These are phyloP conservation scores for Gnomoniopsis smithogilvyi DNA, from an alignment of 2,329 filamentous ascomycete species.

Conservation along the genomic window DNA sequence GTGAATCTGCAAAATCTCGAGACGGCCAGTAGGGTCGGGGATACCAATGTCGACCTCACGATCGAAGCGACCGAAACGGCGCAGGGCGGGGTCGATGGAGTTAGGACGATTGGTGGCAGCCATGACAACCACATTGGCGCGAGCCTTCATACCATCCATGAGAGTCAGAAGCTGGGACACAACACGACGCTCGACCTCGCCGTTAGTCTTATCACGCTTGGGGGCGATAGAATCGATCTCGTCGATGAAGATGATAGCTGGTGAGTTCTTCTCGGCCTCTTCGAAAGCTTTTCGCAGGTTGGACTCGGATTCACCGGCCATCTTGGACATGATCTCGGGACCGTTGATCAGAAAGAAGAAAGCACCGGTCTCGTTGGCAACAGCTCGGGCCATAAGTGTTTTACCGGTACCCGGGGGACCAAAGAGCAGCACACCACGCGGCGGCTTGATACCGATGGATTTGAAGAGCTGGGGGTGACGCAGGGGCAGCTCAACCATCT, in stretches of 20 bases:
- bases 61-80: slow-evolving; percentile 97
- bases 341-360: slow-evolving; percentile 99
- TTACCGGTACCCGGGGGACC: slow-evolving; percentile 99
- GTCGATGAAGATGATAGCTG: slow-evolving; percentile 99
- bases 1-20: slow-evolving; percentile 98
- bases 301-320: slow-evolving; percentile 98
- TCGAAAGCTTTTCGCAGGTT: slow-evolving; percentile 99
- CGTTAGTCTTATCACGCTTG: slow-evolving; percentile 99
- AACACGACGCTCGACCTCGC: slow-evolving; percentile 96
- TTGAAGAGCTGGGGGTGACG: slow-evolving; percentile 99
- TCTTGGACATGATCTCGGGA: slow-evolving; percentile 99
- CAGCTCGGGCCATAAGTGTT: slow-evolving; percentile 97
- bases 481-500: slow-evolving; percentile 95
- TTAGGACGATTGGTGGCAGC: slow-evolving; percentile 98
- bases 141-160: slow-evolving; percentile 99
- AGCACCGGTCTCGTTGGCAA: slow-evolving; percentile 97
- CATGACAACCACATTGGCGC: slow-evolving; percentile 98
- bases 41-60: slow-evolving; percentile 98
- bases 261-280: slow-evolving; percentile 98
- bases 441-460: slow-evolving; percentile 99
- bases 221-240: slow-evolving; percentile 99
- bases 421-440: slow-evolving; percentile 93
- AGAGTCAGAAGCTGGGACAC: slow-evolving; percentile 93
- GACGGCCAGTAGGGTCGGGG: slow-evolving; percentile 94
- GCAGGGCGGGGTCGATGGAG: slow-evolving; percentile 95